Conservation (phyloP, 2,329 filamentous ascomycete genomes). For the Neofusicoccum kwambonambiense region DNA sequence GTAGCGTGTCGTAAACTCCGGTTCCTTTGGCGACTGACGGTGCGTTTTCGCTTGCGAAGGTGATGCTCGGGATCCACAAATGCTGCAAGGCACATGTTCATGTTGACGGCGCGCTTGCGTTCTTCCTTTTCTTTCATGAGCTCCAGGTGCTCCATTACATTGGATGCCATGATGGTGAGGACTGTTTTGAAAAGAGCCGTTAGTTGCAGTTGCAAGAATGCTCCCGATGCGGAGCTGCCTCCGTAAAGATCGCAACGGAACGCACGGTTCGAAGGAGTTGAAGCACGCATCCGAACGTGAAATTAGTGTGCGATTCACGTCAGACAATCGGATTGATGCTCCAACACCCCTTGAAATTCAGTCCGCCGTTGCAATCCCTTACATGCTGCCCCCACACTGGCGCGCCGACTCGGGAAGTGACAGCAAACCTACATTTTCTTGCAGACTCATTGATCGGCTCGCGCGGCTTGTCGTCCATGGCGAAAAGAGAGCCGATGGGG, state of each 20-base stretch:
- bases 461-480: constrained; percentile 28
- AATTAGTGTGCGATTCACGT: not conserved
- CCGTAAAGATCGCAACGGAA: not conserved
- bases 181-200: constrained; percentile 1
- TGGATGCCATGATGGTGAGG: constrained; percentile 31
- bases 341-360: not conserved
- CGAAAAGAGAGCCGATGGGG: constrained; percentile 34
- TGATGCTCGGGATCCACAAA: constrained; percentile 28
- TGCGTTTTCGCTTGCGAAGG: constrained; percentile 6
- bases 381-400: not conserved
- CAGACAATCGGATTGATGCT: not conserved
- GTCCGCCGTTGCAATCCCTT: too few relatives aligned
- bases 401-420: not conserved
- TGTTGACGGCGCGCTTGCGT: constrained; percentile 25
- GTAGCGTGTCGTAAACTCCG: not conserved
- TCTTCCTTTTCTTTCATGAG: constrained; percentile 36
- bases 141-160: constrained; percentile 36
- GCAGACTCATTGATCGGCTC: constrained; percentile 21
- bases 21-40: not conserved
- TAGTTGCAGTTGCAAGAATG: constrained; percentile 17
- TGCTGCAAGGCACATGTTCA: constrained; percentile 28
- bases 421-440: constrained; percentile 21
- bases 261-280: not conserved
- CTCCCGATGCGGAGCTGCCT: not conserved
- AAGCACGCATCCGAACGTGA: not conserved